Base-by-base conservation (phyloP, 768 basidiomycete species). In the Boletus eberwhitei region DNA sequence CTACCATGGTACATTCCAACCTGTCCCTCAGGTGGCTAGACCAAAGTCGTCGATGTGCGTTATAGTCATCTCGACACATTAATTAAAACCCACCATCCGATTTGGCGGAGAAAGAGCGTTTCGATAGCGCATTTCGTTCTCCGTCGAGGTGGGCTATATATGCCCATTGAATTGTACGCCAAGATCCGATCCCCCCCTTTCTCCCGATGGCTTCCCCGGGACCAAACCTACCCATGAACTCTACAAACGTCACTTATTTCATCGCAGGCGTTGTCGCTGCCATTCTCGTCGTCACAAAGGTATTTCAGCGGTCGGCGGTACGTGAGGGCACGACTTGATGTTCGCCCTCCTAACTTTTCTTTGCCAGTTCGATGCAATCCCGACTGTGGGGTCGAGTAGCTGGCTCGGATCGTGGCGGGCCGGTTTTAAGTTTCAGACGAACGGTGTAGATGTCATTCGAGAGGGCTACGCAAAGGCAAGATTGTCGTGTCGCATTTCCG, bases 341-440 rank as follows among this genome's bases (percentile, higher is more conserved):
- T n/a, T n/a, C 16, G 16, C 5, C 9, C 1, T 29, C 9, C 26
- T 43, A 12, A 43, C 17, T 5, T n/a, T 26, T 26, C 6, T 43
- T 7, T n/a, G 12, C 17, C 2, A 44, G 43, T 26, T 48, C 31
- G 54, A 65, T 38, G 39, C 52, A 14, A 67, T 75, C 2, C 74
- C 74, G 1, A 62, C 70, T 5, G 52, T 70, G 6, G 70, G 72
- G 9, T 61, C 55, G 9, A 63, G 59, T 8, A 50, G 53, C 11
- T 62, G 64, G 31, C 32, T 73, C 4, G 59, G 67, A 14, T 73
- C 73, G 4, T 73, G 67, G 53, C 43, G 63, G 29, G 60, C 54
- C 11, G 62, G 63, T 7, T 50, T 60, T 14, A 53, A 43, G 22
- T 66, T 59, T 42, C 17, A 64, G 1, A 35, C 35, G 22, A 58